Evolutionary conservation across 192 early-diverging fungal species (phyloP), one percentile per base, ranked within the genome.

Genomic region (Fimicolochytrium jonesii): DNA sequence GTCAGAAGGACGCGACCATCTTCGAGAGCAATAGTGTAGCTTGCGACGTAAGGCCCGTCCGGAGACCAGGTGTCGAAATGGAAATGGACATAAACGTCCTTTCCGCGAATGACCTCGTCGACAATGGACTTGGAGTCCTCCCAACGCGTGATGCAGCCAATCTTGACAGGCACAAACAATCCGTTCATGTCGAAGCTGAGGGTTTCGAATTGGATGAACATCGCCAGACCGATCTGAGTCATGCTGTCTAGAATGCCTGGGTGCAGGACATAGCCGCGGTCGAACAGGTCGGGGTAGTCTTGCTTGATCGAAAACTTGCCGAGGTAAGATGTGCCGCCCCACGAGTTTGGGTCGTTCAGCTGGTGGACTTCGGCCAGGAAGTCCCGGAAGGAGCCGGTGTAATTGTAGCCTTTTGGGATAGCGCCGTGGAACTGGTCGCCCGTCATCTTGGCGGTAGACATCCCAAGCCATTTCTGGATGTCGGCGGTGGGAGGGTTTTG

Each of bases 381-480:
- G 42, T n/a, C 30, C 2, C 31, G 28, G 42, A 60, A 60, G 26
- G 15, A 30, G 22, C 33, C 58, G 3, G 42, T 29, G 46, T 60
- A 44, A 1, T 60, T 46, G 58, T 60, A 57, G 23, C 50, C 50
- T 7, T 18, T 29, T 26, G 58, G 44, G 46, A 60, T 60, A 32
- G 25, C 17, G 2, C 3, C 6, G 46, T 60, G 49, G 46, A 60
- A 60, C 30, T 22, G n/a, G 4, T 60, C 31, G 44, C 44, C 44
- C 17, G 18, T 48, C 6, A 60, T 48, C 15, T 20, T 29, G 28
- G 13, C 26, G 20, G 20, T 18, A 7, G 46, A 46, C 0, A n/a
- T 48, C 22, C 1, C 49, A 28, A 60, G 17, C 15, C 51, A 20
- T 13, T 30, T 22, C 28, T n/a, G 43, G n/a, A 44, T 30, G 18